Evolutionary conservation across 345 rosid species (phyloP).

Genomic region (Brassica incana): DNA sequence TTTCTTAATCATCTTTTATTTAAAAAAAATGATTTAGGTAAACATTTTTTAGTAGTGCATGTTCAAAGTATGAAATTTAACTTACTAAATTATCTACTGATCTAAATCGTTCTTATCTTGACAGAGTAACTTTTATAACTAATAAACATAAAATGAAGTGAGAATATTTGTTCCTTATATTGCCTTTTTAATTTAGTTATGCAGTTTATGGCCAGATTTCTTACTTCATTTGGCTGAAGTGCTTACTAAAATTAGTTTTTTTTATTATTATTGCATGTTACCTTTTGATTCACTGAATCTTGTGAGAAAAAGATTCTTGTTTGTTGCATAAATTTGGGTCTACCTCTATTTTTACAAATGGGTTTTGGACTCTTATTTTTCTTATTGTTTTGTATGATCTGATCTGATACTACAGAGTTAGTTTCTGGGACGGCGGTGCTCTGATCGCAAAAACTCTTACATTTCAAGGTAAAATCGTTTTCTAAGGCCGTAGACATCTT

Average conservation of each 20-base stretch:
- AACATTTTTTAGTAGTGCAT: neutral
- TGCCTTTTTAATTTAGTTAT: neutral
- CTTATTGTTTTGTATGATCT: neutral
- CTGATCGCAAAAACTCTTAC: neutral
- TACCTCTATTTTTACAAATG: neutral
- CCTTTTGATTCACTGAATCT: neutral
- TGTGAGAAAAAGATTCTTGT: neutral
- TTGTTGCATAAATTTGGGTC: neutral
- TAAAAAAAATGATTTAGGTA: too few species aligned
- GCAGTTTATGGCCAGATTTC: neutral
- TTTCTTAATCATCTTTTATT: neutral
- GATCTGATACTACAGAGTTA: constrained; percentile 14
- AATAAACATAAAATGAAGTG: neutral
- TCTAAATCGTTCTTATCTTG: neutral
- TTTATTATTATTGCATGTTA: constrained; percentile 14
- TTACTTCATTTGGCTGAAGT: constrained; percentile 3
- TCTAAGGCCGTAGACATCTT: neutral
- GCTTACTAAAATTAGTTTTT: constrained; percentile 18
- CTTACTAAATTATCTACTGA: neutral
- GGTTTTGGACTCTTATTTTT: neutral
- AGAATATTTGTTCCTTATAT: neutral
- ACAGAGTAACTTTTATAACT: neutral
- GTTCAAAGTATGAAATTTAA: neutral
- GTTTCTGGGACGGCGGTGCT: neutral
- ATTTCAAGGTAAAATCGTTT: neutral